A percentile compares a stretch with the other conserved stretches of the same genome.
Conservation (phyloP, 768 basidiomycete species). For the Steccherinum ochraceum region DNA sequence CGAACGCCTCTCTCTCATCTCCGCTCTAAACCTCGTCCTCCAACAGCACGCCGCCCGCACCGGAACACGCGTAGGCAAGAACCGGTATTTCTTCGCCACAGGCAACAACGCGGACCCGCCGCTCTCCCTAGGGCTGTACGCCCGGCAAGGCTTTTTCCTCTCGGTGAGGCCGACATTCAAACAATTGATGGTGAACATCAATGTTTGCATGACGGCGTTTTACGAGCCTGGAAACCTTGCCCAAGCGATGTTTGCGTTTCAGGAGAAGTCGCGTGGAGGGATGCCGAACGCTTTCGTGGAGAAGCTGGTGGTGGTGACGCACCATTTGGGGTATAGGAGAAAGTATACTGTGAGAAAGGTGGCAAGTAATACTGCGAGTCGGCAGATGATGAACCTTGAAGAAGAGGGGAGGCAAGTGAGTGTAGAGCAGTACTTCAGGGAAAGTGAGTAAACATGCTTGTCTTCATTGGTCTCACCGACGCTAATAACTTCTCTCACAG, state of each 20-base stretch:
- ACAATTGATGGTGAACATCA: slow-evolving; percentile 48
- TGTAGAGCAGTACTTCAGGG: slow-evolving; percentile 58
- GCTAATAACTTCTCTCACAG: slow-evolving; percentile 28
- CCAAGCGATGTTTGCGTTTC: slow-evolving; percentile 47
- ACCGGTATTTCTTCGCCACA: slow-evolving; percentile 56
- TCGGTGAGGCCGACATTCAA: slow-evolving; percentile 44
- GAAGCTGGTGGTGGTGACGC: slow-evolving; percentile 51
- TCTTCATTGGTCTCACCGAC: no score
- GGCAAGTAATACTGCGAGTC: slow-evolving; percentile 14
- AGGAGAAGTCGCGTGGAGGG: slow-evolving; percentile 32
- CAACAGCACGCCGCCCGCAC: slow-evolving; percentile 47
- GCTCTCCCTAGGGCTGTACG: slow-evolving; percentile 35
- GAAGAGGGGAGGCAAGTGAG: slow-evolving; percentile 52
- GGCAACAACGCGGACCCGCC: slow-evolving; percentile 4
- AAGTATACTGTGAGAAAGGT: slow-evolving; percentile 36
- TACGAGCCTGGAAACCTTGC: slow-evolving; percentile 58
- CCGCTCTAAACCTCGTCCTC: slow-evolving; percentile 61
- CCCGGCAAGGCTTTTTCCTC: slow-evolving; percentile 44
- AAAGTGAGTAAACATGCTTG: slow-evolving; percentile 39
- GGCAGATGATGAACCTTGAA: slow-evolving; percentile 44
- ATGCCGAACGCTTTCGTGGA: slow-evolving; percentile 43
- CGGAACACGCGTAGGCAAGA: slow-evolving; percentile 59
- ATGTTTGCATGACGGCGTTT: slow-evolving; percentile 48
- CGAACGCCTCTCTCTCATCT: slow-evolving; percentile 52
- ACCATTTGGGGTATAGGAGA: slow-evolving; percentile 45